phyloP scores from a whole-genome alignment of 2,329 filamentous ascomycete genomes.

The Hysterium pulicare region DNA sequence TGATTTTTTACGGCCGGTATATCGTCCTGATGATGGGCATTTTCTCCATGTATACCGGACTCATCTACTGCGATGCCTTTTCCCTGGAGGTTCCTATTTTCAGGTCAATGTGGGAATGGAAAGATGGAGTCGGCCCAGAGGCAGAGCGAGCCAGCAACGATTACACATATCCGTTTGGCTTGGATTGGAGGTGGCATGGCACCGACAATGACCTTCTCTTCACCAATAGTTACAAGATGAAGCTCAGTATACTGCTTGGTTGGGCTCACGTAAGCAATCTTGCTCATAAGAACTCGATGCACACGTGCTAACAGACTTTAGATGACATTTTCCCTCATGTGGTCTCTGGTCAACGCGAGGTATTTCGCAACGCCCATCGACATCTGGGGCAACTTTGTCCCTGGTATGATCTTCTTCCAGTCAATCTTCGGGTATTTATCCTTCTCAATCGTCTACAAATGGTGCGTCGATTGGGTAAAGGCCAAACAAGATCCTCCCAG shows the following conservation, averaged over 20 bases:
- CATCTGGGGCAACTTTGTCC: constrained; percentile 95
- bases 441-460: constrained; percentile 94
- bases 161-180: constrained; percentile 90
- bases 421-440: constrained; percentile 96
- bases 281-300: background rate
- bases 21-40: constrained; percentile 98
- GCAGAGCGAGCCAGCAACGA: constrained; percentile 64
- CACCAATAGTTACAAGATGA: constrained; percentile 99
- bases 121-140: constrained; percentile 62
- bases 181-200: constrained; percentile 96
- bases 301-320: constrained; percentile 19
- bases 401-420: constrained; percentile 99
- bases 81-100: constrained; percentile 90
- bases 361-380: constrained; percentile 95
- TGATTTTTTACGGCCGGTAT: constrained; percentile 98
- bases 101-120: constrained; percentile 86
- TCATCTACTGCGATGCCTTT: constrained; percentile 97
- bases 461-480: constrained; percentile 82
- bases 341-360: constrained; percentile 87
- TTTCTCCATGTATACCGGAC: constrained; percentile 94
- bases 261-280: constrained; percentile 71
- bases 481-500: constrained; percentile 70
- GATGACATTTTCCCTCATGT: constrained; percentile 97
- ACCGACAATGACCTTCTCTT: constrained; percentile 94
- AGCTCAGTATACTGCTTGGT: constrained; percentile 94